Base-by-base conservation (phyloP, 163 green algal species). In the Chlorella variabilis region DNA sequence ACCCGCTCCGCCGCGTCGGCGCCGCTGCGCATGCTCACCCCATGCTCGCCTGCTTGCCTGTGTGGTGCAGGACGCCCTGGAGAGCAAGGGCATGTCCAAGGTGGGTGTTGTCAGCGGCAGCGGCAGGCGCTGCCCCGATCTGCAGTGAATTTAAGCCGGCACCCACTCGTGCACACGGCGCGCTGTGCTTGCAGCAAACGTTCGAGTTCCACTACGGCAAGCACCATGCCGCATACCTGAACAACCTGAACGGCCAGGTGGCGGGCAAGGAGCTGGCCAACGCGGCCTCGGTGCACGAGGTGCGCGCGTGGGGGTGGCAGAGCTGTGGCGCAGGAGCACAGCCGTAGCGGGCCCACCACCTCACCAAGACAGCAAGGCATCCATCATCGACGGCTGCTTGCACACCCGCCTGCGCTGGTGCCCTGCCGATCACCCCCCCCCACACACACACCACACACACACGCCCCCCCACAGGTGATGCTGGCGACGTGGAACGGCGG, bases 181-280 rank as follows among this genome's bases (percentile, higher is more conserved):
- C 34, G 39, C 11, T 39, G 59, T 67, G 29, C 59, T 36, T 66
- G 58, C 83, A 89, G 80, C 51, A 68, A 17, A 95, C 90, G 5
- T 81, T 94, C 49, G 86, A 96, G 51, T 92, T 96, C 71, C 96
- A 99, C 88, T 97, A 90, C 87, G 96, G 95, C 85, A 98, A 98
- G 91, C 95, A 98, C 85, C 96, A 98, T 86, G 83, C 82, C 56
- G 89, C 94, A 0, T 95, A 95, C 75, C 77, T 98, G 83, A 98
- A 98, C 89, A 98, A 98, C 89, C 73, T 34, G 18, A 65, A 45
- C 63, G n/a, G 7, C 42, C 45, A 99, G 89, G 95, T 99, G 69
- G 90, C 94, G 45, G 94, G 92, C 78, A 90, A 70, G 59, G 90
- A 94, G 17, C 83, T 96, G 81, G 93, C 96, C 45, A 90, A 86